These are phyloP conservation scores for Irpex rosettiformis DNA, from an alignment of 1,284 basidiomycete species.

Conservation along the genomic window DNA sequence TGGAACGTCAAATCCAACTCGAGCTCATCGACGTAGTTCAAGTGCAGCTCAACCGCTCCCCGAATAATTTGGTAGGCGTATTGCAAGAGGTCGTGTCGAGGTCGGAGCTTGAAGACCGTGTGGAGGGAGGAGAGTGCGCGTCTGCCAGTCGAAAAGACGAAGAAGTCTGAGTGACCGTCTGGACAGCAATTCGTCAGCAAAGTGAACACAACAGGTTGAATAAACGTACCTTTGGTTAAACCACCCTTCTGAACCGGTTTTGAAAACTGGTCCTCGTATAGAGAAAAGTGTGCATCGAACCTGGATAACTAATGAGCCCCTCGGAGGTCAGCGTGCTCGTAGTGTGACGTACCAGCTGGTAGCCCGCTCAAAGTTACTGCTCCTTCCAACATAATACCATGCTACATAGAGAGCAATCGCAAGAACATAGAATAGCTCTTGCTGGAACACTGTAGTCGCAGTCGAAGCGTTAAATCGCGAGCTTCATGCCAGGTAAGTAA, in stretches of 20 bases:
- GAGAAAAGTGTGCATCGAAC: conserved; percentile 51
- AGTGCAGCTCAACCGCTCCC: conserved; percentile 72
- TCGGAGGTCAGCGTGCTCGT: background rate
- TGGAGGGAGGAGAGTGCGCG: conserved; percentile 75
- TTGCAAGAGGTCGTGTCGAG: conserved; percentile 80
- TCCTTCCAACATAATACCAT: conserved; percentile 52
- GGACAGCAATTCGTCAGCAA: conserved; percentile 33
- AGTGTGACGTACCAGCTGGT: conserved; percentile 46
- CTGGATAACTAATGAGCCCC: conserved; percentile 29
- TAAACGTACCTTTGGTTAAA: conserved; percentile 24
- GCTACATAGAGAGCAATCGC: conserved; percentile 52
- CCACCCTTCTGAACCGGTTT: conserved; percentile 47
- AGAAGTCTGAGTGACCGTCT: conserved; percentile 78
- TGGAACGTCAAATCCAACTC: conserved; percentile 76
- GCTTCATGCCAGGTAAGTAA: too few species aligned
- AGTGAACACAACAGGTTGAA: background rate
- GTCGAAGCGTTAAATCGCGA: too few species aligned
- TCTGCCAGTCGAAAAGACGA: conserved; percentile 83
- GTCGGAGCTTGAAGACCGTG: conserved; percentile 72
- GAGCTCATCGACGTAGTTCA: conserved; percentile 63
- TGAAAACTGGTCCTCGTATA: conserved; percentile 68
- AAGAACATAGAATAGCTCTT: conserved; percentile 56
- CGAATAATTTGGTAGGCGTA: conserved; percentile 56
- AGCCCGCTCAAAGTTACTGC: conserved; percentile 50
- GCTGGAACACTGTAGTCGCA: conserved; percentile 58